phyloP scores from a whole-genome alignment of 768 basidiomycete genomes.

The Mycena filopes region DNA sequence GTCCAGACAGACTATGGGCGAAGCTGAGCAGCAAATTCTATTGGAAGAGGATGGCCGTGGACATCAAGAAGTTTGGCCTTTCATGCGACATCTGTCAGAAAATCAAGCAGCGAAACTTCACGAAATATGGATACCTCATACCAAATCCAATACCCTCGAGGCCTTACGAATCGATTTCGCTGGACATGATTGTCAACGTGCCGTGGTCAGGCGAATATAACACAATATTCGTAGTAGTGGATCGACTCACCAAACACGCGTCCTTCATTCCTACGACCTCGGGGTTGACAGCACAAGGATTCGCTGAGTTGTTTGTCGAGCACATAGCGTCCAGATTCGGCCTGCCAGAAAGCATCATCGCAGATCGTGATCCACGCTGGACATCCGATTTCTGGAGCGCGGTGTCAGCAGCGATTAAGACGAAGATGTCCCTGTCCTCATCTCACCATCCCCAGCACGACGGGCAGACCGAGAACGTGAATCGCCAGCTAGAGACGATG shows the following conservation, averaged over 20 bases:
- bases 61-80: background rate
- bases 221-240: background rate
- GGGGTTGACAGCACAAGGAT: background rate
- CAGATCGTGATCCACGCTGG: constrained; percentile 23
- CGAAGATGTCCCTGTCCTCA: background rate
- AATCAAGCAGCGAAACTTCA: no score
- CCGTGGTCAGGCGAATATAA: constrained; percentile 31
- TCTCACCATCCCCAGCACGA: no score
- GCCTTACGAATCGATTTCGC: constrained; percentile 36
- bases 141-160: constrained; percentile 35
- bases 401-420: background rate
- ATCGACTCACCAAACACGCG: constrained; percentile 5
- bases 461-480: background rate
- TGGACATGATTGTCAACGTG: constrained; percentile 41
- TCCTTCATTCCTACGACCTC: constrained; percentile 4
- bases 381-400: constrained; percentile 6
- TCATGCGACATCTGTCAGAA: no score
- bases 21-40: background rate
- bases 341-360: constrained; percentile 2
- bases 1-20: background rate
- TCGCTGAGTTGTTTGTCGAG: background rate
- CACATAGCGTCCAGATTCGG: constrained; percentile 14
- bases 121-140: constrained; percentile 26
- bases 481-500: background rate
- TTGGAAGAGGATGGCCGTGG: background rate